Evolutionary conservation across 257 asterid genomes (phyloP), one percentile per base, ranked within the genome.

Genomic region (Solanum sitiens): DNA sequence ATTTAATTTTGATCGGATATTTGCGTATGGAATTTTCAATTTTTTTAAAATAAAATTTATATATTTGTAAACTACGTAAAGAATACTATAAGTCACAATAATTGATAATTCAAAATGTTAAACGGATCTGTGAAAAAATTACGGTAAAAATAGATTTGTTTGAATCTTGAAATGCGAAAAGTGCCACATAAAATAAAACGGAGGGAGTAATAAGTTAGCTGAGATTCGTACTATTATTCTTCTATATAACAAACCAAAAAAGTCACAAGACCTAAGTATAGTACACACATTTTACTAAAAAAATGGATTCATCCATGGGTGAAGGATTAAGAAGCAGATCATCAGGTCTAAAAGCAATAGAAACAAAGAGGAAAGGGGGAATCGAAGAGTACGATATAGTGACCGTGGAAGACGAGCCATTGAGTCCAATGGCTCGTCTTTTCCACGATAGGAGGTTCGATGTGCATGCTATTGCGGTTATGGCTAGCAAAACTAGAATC

Each of bases 371-470:
- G 30, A 80, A 80, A 30, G 7, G 20, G 14, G 27, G 80, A 2
- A 80, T 80, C 39, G 85, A 80, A 80, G 68, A 80, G 27, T 80
- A 80, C 44, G 44, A 47, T 15, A 30, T 47, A 27, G 30, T 30
- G 6, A 3, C 25, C 63, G 20, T 80, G 11, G 89, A 72, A 75
- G 92, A 90, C 47, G 91, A 88, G 83, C 91, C 92, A n/a, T 61
- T 91, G 61, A 91, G 93, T 84, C 93, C 93, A 5, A 80, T 90
- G 7, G 91, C 92, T 20, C 61, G 89, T 61, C 7, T 91, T 86
- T 90, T 91, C 47, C 92, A 89, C 23, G 87, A 90, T 40, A 88
- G 91, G 3, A 85, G 86, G 68, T 89, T 90, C 15, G 89, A 90
- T 39, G 89, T 90, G 9, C 91, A 90, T 32, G 86, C 85, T 30